Conservation (phyloP, 352 stramenopile species). For the Pythium rhizo-oryzae region DNA sequence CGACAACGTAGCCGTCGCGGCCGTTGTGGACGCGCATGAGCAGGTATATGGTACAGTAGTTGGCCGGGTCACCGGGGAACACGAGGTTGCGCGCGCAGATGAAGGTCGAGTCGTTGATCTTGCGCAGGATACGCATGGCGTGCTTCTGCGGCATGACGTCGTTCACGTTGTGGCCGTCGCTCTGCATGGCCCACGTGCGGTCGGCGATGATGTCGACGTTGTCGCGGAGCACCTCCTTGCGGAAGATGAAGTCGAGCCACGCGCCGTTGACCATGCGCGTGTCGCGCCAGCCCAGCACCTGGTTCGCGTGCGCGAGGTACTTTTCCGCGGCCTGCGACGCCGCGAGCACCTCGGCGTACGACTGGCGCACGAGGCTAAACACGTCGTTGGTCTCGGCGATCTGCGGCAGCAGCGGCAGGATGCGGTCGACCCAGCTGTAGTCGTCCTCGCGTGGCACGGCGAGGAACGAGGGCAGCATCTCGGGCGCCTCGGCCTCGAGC, state of each 20-base stretch:
- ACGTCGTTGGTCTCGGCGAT: slow-evolving; percentile 26
- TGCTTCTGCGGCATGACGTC: slow-evolving; percentile 30
- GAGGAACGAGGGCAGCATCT: neutral
- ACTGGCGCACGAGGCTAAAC: slow-evolving; percentile 12
- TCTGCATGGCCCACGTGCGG: slow-evolving; percentile 28
- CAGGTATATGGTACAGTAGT: slow-evolving; percentile 34
- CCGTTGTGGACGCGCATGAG: slow-evolving; percentile 27
- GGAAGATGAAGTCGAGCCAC: slow-evolving; percentile 31
- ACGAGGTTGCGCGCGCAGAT: slow-evolving; percentile 34
- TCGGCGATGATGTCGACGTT: slow-evolving; percentile 14
- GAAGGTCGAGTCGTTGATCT: slow-evolving; percentile 29
- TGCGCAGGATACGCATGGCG: slow-evolving; percentile 25
- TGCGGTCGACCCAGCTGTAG: slow-evolving; percentile 25
- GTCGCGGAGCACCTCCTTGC: slow-evolving; percentile 24
- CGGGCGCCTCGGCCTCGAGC: neutral
- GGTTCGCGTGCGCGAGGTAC: slow-evolving; percentile 5
- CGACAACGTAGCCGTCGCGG: slow-evolving; percentile 25
- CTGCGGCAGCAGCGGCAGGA: slow-evolving; percentile 17
- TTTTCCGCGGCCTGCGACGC: slow-evolving; percentile 5
- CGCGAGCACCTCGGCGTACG: slow-evolving; percentile 15
- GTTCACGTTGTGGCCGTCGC: slow-evolving; percentile 25
- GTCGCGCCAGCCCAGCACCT: slow-evolving; percentile 22
- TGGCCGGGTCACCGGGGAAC: slow-evolving; percentile 24
- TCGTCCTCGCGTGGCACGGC: slow-evolving; percentile 7
- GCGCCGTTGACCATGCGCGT: slow-evolving; percentile 14